These are phyloP conservation scores for Arthroderma uncinatum DNA, from an alignment of 2,329 filamentous ascomycete species.

Conservation along the genomic window DNA sequence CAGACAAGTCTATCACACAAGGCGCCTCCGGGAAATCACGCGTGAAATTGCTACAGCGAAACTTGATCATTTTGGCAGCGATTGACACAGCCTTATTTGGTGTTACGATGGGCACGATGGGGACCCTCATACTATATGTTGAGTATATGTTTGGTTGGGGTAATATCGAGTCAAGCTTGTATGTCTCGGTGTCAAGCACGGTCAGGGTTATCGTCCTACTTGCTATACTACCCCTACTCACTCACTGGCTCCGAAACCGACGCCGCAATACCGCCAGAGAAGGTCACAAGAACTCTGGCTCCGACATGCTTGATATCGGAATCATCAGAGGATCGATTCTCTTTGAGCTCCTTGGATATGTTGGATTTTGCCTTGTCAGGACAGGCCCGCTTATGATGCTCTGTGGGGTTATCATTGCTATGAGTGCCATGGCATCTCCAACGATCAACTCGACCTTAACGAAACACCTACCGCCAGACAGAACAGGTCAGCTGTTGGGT, in stretches of 20 bases:
- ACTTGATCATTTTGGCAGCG: slow-evolving; percentile 67
- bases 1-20: slow-evolving; percentile 20
- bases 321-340: slow-evolving; percentile 64
- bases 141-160: slow-evolving; percentile 73
- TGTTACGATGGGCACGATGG: slow-evolving; percentile 65
- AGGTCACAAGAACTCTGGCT: slow-evolving; percentile 50
- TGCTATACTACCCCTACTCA: slow-evolving; percentile 62
- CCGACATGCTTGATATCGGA: slow-evolving; percentile 65
- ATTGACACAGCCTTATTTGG: slow-evolving; percentile 76
- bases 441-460: slow-evolving; percentile 75
- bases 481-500: slow-evolving; percentile 76
- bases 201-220: slow-evolving; percentile 67
- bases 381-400: slow-evolving; percentile 54
- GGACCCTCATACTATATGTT: slow-evolving; percentile 75
- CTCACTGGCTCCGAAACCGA: slow-evolving; percentile 56
- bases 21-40: slow-evolving; percentile 45
- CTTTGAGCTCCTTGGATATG: slow-evolving; percentile 63
- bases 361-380: slow-evolving; percentile 60
- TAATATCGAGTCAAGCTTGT: slow-evolving; percentile 66
- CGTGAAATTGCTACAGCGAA: slow-evolving; percentile 54
- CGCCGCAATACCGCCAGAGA: slow-evolving; percentile 5
- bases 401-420: slow-evolving; percentile 59
- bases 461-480: slow-evolving; percentile 77
- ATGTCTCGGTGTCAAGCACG: slow-evolving; percentile 67
- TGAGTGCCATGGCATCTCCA: slow-evolving; percentile 77